phyloP scores from a whole-genome alignment of 2,329 filamentous ascomycete genomes.

The Neonectria coccinea region DNA sequence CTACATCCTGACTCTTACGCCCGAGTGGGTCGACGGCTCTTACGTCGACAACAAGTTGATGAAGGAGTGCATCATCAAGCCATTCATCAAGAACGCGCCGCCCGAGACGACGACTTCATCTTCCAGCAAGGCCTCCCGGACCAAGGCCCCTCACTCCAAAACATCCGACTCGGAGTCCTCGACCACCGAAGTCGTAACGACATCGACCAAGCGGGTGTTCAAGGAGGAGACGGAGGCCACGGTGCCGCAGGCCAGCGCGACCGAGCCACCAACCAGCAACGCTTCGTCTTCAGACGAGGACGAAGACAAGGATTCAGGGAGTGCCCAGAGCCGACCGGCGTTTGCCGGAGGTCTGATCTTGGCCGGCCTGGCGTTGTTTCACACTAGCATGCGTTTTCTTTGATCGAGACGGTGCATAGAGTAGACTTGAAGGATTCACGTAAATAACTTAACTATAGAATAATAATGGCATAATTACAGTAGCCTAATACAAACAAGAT shows the following conservation, averaged over 20 bases:
- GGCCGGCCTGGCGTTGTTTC: slow-evolving; percentile 2
- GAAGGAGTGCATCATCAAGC: slow-evolving; percentile 56
- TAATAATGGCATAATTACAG: not conserved
- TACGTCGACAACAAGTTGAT: slow-evolving; percentile 56
- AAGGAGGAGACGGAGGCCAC: slow-evolving; percentile 25
- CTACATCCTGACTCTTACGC: slow-evolving; percentile 59
- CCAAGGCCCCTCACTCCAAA: slow-evolving; percentile 9
- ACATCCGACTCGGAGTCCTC: not conserved
- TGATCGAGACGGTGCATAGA: not conserved
- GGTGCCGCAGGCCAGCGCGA: not conserved
- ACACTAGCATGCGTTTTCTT: slow-evolving; percentile 1
- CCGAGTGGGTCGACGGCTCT: slow-evolving; percentile 40
- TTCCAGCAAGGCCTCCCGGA: slow-evolving; percentile 9
- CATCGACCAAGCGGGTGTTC: slow-evolving; percentile 26
- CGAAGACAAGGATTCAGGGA: slow-evolving; percentile 21
- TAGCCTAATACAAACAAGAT: not conserved
- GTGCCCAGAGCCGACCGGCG: not conserved
- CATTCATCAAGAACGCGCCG: slow-evolving; percentile 46
- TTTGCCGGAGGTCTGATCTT: slow-evolving; percentile 19
- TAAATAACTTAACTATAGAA: not conserved
- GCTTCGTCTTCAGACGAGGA: not conserved
- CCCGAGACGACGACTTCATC: slow-evolving; percentile 15
- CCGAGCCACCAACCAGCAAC: slow-evolving; percentile 1
- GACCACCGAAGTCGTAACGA: slow-evolving; percentile 11
- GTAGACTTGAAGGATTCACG: slow-evolving; percentile 1